These are phyloP conservation scores for Dactylis glomerata DNA, from an alignment of 176 grass and related monocot species.

Conservation along the genomic window DNA sequence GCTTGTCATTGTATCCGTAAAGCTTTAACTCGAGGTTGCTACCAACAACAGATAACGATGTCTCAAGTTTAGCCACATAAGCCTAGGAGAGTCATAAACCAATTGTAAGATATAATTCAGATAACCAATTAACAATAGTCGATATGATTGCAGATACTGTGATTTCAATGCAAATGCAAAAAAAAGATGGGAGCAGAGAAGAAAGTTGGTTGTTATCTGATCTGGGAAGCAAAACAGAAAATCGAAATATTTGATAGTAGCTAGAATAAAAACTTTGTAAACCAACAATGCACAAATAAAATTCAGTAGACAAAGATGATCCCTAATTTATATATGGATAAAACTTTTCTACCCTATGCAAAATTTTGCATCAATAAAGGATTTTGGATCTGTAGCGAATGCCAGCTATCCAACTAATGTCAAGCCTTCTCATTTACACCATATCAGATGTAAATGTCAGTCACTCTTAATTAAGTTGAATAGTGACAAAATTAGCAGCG, in stretches of 20 bases:
- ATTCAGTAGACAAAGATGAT: slow-evolving; percentile 8
- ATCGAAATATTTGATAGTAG: neutral
- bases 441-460: neutral
- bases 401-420: neutral
- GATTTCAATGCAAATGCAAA: neutral
- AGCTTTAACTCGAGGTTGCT: slow-evolving; percentile 83
- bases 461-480: slow-evolving; percentile 6
- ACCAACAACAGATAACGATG: slow-evolving; percentile 57
- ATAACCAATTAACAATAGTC: slow-evolving; percentile 1
- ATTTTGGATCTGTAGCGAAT: neutral
- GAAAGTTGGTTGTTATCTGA: slow-evolving; percentile 14
- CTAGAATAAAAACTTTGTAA: neutral
- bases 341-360: neutral
- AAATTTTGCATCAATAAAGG: slow-evolving; percentile 2
- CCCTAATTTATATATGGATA: neutral
- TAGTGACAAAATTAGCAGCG: neutral
- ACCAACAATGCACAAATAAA: neutral
- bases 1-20: slow-evolving; percentile 94
- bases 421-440: neutral
- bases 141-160: neutral
- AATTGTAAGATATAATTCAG: slow-evolving; percentile 10
- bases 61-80: slow-evolving; percentile 88
- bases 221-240: slow-evolving; percentile 7
- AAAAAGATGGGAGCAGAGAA: neutral
- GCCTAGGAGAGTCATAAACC: slow-evolving; percentile 51